Evolutionary conservation across 345 rosid genomes (phyloP), one percentile per base, ranked within the genome.

Genomic region (Brassica carinata): DNA sequence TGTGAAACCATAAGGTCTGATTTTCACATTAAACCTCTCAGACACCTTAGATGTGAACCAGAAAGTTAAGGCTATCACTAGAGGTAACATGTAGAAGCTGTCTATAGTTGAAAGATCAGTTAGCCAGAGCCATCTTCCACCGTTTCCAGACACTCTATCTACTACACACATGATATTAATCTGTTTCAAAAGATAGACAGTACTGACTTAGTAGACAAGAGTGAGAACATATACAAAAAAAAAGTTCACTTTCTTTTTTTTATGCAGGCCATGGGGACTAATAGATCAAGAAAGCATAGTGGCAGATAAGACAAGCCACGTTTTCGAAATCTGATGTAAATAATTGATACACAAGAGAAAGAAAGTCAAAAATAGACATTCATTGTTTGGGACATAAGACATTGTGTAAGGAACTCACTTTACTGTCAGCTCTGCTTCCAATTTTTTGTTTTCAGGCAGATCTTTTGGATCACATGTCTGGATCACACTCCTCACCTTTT

Each of bases 101-200:
- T 89, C 88, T 19, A 86, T 80, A 61, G 87, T 83, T 9, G 87
- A 74, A 72, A 89, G 88, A 76, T 89, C 85, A 84, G 69, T 15
- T 19, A 19, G 23, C 23, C 23, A 19, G 8, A n/a, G 8, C 13
- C 63, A 19, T 58, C 81, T 83, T 58, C 89, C 94, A 90, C 51
- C n/a, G 51, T 10, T 43, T 43, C 7, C 51, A 43, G 7, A 10
- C n/a, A 9, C 51, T 10, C 4, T 11, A 43, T 2, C 5, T 43
- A 11, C 2, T 43, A 10, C 2, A 43, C 14, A 11, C 55, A 48
- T 86, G 82, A 80, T 81, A 30, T 27, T 7, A 30, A 90, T 85
- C 93, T 85, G 83, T 68, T 7, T 14, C 13, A 51, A 18, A 64
- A 27, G 30, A 66, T 38, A 66, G 23, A 19, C 23, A 5, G 15